Conservation (phyloP, 2,329 filamentous ascomycete species). For the Trichoderma guizhouense region DNA sequence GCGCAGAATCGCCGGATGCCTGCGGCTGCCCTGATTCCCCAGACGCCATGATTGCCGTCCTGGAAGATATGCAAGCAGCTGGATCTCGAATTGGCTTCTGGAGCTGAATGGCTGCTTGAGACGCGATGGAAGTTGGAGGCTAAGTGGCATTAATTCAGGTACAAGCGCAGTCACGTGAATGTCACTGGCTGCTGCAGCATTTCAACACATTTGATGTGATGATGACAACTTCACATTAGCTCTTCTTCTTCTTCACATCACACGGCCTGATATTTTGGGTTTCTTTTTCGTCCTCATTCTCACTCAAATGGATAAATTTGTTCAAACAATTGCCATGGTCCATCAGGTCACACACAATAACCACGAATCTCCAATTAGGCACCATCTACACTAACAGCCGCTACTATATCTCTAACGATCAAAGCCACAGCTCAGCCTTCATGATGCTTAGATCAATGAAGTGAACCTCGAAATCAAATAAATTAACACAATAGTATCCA, state of each 20-base stretch:
- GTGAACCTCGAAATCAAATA: background rate
- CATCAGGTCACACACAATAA: background rate
- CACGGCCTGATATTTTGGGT: no score
- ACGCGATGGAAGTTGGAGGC: background rate
- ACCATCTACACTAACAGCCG: background rate
- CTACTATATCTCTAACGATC: background rate
- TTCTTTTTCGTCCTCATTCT: background rate
- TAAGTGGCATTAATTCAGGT: conserved; percentile 1
- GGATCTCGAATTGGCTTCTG: background rate
- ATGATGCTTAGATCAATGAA: no score
- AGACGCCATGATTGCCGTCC: conserved; percentile 17
- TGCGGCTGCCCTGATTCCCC: conserved; percentile 16
- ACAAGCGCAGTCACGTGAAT: conserved; percentile 13
- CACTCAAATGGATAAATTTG: background rate
- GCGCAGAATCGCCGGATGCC: conserved; percentile 22
- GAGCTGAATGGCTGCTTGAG: background rate
- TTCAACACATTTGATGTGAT: background rate
- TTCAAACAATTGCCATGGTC: background rate
- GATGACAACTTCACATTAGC: background rate
- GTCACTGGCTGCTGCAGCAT: background rate
- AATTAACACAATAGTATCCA: background rate
- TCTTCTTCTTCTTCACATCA: background rate
- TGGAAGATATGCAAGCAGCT: background rate
- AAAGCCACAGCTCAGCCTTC: background rate
- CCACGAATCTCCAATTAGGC: background rate